A percentile compares a stretch with the other conserved stretches of the same genome.
phyloP scores from a whole-genome alignment of 2,329 filamentous ascomycete genomes.

The Ophiocordyceps unilateralis region DNA sequence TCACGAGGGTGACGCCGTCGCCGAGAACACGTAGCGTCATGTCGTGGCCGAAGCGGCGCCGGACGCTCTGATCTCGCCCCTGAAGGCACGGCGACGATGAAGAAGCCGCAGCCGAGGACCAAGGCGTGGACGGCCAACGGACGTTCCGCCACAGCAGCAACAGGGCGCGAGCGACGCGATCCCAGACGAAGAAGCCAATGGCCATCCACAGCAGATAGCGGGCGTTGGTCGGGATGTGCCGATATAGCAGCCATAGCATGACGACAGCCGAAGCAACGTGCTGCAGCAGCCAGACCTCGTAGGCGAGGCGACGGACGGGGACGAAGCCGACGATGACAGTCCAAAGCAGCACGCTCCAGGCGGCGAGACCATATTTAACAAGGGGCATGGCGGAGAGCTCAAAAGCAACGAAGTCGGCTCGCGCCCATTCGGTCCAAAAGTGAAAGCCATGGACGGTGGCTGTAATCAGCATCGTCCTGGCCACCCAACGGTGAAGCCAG shows the following conservation, averaged over 20 bases:
- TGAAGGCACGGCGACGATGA: constrained; percentile 7
- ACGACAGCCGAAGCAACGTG: constrained; percentile 44
- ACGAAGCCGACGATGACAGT: constrained; percentile 44
- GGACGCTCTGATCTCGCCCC: not conserved
- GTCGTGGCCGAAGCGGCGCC: constrained; percentile 29
- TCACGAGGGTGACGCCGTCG: constrained; percentile 36
- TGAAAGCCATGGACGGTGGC: constrained; percentile 53
- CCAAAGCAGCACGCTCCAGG: constrained; percentile 50
- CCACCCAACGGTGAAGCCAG: constrained; percentile 59
- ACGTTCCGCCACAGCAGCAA: constrained; percentile 36
- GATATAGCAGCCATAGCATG: constrained; percentile 45
- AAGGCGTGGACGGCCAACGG: constrained; percentile 14
- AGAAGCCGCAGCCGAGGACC: no score
- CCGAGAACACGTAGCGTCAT: constrained; percentile 30
- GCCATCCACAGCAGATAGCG: constrained; percentile 49
- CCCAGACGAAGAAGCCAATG: constrained; percentile 43
- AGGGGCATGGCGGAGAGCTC: constrained; percentile 46
- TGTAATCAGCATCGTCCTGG: constrained; percentile 50
- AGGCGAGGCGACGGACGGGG: constrained; percentile 46
- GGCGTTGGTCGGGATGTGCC: constrained; percentile 43
- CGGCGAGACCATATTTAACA: constrained; percentile 48
- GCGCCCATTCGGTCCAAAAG: constrained; percentile 48
- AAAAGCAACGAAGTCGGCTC: constrained; percentile 37
- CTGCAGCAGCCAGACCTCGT: constrained; percentile 54
- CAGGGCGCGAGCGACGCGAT: constrained; percentile 35